Evolutionary conservation across 495 filamentous ascomycete species (phyloP), one percentile per base, ranked within the genome.

Genomic region (Aspergillus asperescens): DNA sequence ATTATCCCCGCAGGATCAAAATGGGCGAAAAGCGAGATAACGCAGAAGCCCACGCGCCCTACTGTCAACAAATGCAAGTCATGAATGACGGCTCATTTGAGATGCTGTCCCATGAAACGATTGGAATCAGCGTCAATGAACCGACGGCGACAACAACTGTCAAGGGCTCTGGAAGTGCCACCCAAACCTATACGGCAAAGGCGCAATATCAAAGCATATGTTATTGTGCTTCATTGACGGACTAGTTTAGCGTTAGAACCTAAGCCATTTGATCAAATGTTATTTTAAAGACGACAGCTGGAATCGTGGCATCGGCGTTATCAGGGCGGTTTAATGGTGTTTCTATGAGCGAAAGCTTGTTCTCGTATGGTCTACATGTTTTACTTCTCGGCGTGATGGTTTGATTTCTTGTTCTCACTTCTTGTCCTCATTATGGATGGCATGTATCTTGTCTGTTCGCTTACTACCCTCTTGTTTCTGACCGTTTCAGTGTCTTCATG

Each of bases 1-100:
- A 75, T 13, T 94, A 87, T 61, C 87, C 89, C 1, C 80, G 81
- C 29, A 76, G 85, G 32, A 74, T 95, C 58, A 93, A 94, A 65
- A 75, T 94, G 27, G 81, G 89, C 62, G 90, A 95, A 66, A 82
- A 83, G 31, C 79, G 89, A 55, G 81, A 63, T 57, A 73, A 49
- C 54, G 56, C 56, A 50, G 68, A 62, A 18, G 69, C 57, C 39
- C 59, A 44, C 39, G 48, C 69, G 44, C 80, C 86, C 3, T 82
- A 81, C 56, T 95, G 89, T 66, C 79, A 87, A 41, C 82, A 90
- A 59, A 85, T 88, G 71, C 72, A 81, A 58, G 75, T 94, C 18
- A 64, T 79, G 31, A 60, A 74, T 15, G 64, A 81, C 52, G 74
- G 76, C 4, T 54, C 60, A 4, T 61, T 81, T 8, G 61, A 63